These are phyloP conservation scores for Barnettozyma populi DNA, from an alignment of 805 yeast genomes.

Conservation along the genomic window DNA sequence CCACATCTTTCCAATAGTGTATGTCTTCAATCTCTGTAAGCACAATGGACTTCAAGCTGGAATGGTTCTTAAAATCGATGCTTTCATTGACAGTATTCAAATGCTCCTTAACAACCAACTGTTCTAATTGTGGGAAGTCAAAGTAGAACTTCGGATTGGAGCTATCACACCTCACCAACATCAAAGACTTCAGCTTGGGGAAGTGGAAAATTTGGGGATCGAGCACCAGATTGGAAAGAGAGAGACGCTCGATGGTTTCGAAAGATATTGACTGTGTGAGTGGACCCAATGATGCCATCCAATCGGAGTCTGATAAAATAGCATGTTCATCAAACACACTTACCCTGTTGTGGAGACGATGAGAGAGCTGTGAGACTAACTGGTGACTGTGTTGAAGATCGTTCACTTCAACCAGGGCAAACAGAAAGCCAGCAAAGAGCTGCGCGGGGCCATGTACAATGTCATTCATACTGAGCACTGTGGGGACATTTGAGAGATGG, in stretches of 20 bases:
- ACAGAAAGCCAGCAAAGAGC: neutral
- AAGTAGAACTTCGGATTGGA: neutral
- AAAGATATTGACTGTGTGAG: conserved; percentile 7
- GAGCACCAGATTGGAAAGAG: conserved; percentile 4
- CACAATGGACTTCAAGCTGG: conserved; percentile 2
- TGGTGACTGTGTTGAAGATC: conserved; percentile 4
- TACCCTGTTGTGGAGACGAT: conserved; percentile 3
- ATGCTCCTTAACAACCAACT: conserved; percentile 1
- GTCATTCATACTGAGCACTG: neutral
- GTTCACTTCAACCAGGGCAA: conserved; percentile 12
- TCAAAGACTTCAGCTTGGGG: conserved; percentile 7
- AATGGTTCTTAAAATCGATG: conserved; percentile 9
- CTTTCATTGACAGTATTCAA: conserved; percentile 8
- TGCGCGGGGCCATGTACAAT: neutral
- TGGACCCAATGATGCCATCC: conserved; percentile 8
- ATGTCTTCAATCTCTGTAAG: conserved; percentile 9
- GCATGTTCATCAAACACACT: conserved; percentile 10
- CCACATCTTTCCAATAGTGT: conserved; percentile 9
- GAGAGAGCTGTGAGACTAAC: conserved; percentile 1
- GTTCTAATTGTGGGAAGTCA: conserved; percentile 4
- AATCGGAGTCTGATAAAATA: neutral
- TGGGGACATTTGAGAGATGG: neutral
- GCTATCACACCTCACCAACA: conserved; percentile 7
- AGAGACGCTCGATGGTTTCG: conserved; percentile 8
- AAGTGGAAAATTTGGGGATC: conserved; percentile 10